These are phyloP conservation scores for Achaetomiella virescens DNA, from an alignment of 495 filamentous ascomycete genomes.

Conservation along the genomic window DNA sequence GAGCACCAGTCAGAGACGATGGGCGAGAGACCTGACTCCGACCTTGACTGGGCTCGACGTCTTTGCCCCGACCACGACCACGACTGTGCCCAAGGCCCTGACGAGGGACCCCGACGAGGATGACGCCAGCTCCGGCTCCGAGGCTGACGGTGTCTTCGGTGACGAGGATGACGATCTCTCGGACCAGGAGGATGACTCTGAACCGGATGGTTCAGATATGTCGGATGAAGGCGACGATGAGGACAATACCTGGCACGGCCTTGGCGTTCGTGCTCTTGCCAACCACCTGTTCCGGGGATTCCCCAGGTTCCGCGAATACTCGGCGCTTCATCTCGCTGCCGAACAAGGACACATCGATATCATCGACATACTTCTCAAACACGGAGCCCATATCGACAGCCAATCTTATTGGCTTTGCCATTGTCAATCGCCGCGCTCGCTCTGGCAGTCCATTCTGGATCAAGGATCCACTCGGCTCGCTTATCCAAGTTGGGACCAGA, in stretches of 20 bases:
- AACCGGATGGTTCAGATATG: neutral
- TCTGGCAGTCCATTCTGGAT: neutral
- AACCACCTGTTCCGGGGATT: neutral
- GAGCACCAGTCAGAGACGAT: too few species aligned
- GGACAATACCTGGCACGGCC: neutral
- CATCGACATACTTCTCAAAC: neutral
- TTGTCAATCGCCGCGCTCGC: neutral
- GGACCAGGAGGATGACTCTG: neutral
- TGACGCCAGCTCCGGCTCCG: neutral
- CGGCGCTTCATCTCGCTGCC: conserved; percentile 6
- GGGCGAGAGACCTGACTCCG: neutral
- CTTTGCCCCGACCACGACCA: neutral
- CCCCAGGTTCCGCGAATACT: neutral
- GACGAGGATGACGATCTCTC: too few species aligned
- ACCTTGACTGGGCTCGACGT: conserved; percentile 4
- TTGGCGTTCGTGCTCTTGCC: neutral
- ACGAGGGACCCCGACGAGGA: neutral
- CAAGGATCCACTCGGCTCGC: neutral
- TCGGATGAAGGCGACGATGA: too few species aligned
- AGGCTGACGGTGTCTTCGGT: neutral
- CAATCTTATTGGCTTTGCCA: neutral
- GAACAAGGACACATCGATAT: conserved; percentile 1
- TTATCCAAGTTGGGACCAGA: neutral
- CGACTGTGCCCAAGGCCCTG: neutral
- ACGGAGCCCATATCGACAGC: neutral